Conservation (phyloP, 306 rosid genomes). For the Medicago lupulina region DNA sequence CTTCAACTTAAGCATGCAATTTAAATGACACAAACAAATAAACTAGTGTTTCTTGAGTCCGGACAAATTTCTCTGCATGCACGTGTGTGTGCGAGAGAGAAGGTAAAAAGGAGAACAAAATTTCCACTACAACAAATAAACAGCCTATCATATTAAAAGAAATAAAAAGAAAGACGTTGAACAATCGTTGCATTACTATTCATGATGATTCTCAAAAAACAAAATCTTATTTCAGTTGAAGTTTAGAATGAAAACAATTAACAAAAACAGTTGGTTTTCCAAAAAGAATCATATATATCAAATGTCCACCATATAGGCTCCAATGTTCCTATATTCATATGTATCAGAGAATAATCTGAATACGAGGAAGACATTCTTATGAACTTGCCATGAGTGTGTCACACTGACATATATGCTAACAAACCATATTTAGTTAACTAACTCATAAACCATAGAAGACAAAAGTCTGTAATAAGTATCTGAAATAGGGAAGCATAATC, state of each 20-base stretch:
- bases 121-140: slow-evolving; percentile 4
- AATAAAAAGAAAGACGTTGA: slow-evolving; percentile 4
- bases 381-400: slow-evolving; percentile 22
- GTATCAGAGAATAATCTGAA: slow-evolving; percentile 14
- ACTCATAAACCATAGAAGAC: slow-evolving; percentile 36
- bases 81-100: background rate
- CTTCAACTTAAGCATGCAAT: background rate
- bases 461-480: slow-evolving; percentile 14
- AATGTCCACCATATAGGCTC: slow-evolving; percentile 11
- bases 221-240: slow-evolving; percentile 26
- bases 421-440: slow-evolving; percentile 16
- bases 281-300: slow-evolving; percentile 6
- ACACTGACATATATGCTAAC: slow-evolving; percentile 16
- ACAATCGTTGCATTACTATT: slow-evolving; percentile 18
- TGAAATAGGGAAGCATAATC: slow-evolving; percentile 17
- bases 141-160: slow-evolving; percentile 1
- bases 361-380: background rate
- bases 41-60: slow-evolving; percentile 19
- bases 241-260: slow-evolving; percentile 24
- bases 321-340: slow-evolving; percentile 10
- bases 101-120: slow-evolving; percentile 11
- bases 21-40: slow-evolving; percentile 14
- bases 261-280: slow-evolving; percentile 16
- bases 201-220: background rate
- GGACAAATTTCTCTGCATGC: background rate